Conservation (phyloP, 2,329 filamentous ascomycete genomes). For the Fusarium coicis region DNA sequence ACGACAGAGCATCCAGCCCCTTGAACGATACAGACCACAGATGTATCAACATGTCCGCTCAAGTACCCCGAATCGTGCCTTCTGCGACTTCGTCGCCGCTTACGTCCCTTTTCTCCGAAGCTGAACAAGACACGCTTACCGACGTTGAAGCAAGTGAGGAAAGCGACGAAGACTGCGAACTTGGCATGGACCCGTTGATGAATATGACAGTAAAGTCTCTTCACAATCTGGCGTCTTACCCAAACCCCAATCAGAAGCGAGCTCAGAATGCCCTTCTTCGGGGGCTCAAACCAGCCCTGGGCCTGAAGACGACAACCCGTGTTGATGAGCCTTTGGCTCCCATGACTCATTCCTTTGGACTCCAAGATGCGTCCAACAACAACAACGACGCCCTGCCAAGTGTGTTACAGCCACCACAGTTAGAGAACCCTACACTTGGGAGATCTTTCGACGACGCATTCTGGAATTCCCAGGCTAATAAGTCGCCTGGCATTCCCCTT, state of each 20-base stretch:
- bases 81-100: conserved; percentile 40
- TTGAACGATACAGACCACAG: conserved; percentile 41
- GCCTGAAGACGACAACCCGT: conserved; percentile 18
- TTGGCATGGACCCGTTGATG: conserved; percentile 47
- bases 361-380: conserved; percentile 17
- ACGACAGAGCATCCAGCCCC: conserved; percentile 62
- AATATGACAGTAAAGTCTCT: conserved; percentile 60
- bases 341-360: conserved; percentile 3
- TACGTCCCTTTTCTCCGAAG: conserved; percentile 30
- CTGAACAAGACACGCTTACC: conserved; percentile 26
- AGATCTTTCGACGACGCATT: conserved; percentile 18
- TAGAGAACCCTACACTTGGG: conserved; percentile 22
- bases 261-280: conserved; percentile 60
- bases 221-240: conserved; percentile 65
- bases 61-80: conserved; percentile 43
- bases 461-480: conserved; percentile 10
- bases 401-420: conserved; percentile 6
- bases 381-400: not conserved
- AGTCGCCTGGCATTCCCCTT: conserved; percentile 4
- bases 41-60: conserved; percentile 42
- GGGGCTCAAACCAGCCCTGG: conserved; percentile 41
- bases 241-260: conserved; percentile 64
- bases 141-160: conserved; percentile 43
- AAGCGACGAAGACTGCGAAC: conserved; percentile 47
- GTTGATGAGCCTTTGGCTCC: conserved; percentile 24